Percentiles rank a stretch among this genome's conserved stretches.
Evolutionary conservation across 2,329 filamentous ascomycete genomes (phyloP).

Genomic region (Pseudogymnoascus sp.): DNA sequence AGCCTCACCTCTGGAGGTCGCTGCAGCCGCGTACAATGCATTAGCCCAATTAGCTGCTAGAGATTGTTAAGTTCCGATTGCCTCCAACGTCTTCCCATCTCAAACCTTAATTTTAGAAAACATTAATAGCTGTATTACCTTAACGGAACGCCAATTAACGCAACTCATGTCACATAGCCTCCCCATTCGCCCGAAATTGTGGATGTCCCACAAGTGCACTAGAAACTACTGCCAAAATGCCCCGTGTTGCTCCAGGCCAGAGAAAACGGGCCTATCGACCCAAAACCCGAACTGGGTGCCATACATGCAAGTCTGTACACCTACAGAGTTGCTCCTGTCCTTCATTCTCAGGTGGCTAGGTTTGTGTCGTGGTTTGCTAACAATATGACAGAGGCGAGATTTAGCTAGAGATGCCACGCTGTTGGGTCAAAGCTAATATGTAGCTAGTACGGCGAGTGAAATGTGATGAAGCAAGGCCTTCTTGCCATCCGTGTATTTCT

Average conservation of each 20-base stretch:
- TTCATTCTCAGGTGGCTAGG: neutral
- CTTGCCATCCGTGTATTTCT: slow-evolving; percentile 6
- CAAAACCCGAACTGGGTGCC: slow-evolving; percentile 3
- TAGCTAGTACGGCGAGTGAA: slow-evolving; percentile 2
- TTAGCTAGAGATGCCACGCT: neutral
- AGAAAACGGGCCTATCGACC: slow-evolving; percentile 6
- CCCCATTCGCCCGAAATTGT: neutral
- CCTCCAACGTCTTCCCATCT: neutral
- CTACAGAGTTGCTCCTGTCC: neutral
- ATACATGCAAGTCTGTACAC: neutral
- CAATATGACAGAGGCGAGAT: neutral
- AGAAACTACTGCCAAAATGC: neutral
- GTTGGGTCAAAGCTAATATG: neutral
- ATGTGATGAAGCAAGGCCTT: slow-evolving; percentile 9
- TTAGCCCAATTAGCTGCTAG: neutral
- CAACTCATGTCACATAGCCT: neutral
- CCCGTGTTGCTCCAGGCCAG: neutral
- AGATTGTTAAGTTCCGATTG: neutral
- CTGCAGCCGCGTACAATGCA: neutral
- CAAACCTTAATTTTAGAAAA: neutral
- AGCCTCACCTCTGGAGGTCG: neutral
- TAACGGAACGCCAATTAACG: neutral
- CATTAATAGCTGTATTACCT: neutral
- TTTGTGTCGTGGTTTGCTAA: neutral
- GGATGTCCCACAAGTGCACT: neutral